Evolutionary conservation across 148 eudicot species (phyloP), one percentile per base, ranked within the genome.

Genomic region (Rhododendron ferrugineum): DNA sequence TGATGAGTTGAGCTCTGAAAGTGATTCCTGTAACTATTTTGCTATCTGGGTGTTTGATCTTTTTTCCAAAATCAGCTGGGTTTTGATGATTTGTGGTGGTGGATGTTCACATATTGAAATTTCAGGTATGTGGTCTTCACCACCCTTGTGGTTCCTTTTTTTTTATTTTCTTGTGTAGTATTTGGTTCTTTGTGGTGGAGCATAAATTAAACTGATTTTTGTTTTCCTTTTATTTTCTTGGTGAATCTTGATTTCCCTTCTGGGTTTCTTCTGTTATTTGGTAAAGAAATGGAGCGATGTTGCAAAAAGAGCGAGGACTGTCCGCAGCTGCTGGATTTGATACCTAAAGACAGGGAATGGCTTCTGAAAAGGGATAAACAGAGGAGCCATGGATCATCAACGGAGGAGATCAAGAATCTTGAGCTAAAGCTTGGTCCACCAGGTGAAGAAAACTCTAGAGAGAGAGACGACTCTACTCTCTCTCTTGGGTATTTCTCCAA

Each of bases 401-500:
- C 87, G 52, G 91, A 90, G 60, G 91, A 91, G 74, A 86, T 70
- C 75, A 70, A 87, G 62, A 90, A 90, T 88, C 93, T 93, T 5
- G 93, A 93, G 87, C 87, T 93, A 1, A 89, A 89, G 87, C 91
- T 93, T 13, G 95, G 92, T 4, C 92, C 89, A 72, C 95, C 95
- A n/a, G 92, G 93, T 84, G 87, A 85, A 56, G 90, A 86, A 52
- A 83, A 78, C 9, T 47, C 86, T 78, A 46, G 44, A 64, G 80
- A 80, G 28, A 84, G 16, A 58, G 84, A 84, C 47, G 83, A 75
- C 26, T 85, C 91, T 60, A 58, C 83, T 82, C 87, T 91, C 84
- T 88, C 91, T 84, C 84, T 88, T 64, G 88, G 82, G 30, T 85
- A 80, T 68, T 86, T 56, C 60, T 60, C 85, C 23, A 26, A 73